phyloP scores from a whole-genome alignment of 306 rosid genomes.

The Abrus pulchellus region DNA sequence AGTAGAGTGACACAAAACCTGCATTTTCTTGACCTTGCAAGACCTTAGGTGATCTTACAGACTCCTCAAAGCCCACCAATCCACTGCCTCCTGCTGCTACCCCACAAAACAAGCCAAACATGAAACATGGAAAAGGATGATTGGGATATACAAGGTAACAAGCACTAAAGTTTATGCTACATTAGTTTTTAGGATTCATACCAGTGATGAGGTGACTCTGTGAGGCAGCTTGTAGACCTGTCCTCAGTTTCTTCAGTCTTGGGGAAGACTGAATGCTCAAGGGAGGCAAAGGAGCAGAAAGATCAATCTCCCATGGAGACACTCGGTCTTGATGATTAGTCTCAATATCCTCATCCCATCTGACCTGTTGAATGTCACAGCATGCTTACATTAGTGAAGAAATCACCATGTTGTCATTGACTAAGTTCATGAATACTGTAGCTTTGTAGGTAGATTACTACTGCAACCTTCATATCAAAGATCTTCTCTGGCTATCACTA shows the following conservation, averaged over 20 bases:
- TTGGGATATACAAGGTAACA: constrained; percentile 17
- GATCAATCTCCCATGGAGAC: constrained; percentile 96
- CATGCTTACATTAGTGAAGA: constrained; percentile 46
- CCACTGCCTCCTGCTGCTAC: constrained; percentile 72
- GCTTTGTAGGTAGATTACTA: not conserved
- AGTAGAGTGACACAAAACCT: constrained; percentile 82
- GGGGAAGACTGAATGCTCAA: constrained; percentile 93
- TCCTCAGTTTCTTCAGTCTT: constrained; percentile 92
- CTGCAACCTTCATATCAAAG: not conserved
- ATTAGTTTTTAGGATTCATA: constrained; percentile 45
- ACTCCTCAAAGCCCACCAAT: constrained; percentile 89
- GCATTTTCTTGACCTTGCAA: constrained; percentile 99
- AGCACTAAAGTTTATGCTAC: constrained; percentile 1
- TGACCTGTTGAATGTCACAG: constrained; percentile 67
- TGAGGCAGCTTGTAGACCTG: constrained; percentile 72
- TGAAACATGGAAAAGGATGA: constrained; percentile 16
- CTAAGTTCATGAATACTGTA: constrained; percentile 4
- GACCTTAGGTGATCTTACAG: constrained; percentile 98
- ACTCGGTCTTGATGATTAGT: constrained; percentile 79
- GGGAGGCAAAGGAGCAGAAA: constrained; percentile 84
- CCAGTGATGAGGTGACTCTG: constrained; percentile 74
- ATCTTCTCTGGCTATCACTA: not conserved
- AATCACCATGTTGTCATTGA: constrained; percentile 25
- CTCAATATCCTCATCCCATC: constrained; percentile 88
- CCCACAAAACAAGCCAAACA: constrained; percentile 18